phyloP scores from a whole-genome alignment of 148 eudicot species.

The Rhododendron henanense region DNA sequence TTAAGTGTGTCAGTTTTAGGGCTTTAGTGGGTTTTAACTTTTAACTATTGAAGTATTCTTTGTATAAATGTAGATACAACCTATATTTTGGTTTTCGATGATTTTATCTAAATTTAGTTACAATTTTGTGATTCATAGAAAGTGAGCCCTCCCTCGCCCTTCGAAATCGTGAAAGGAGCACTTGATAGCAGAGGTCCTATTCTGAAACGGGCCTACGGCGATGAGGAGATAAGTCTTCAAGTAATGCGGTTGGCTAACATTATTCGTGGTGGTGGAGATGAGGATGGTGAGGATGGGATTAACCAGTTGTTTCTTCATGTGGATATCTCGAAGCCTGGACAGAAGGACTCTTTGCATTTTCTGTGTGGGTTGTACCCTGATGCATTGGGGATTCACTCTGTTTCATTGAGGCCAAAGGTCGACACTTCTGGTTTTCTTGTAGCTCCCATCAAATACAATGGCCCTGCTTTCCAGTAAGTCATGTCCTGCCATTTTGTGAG shows the following conservation, averaged over 20 bases:
- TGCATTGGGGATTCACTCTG: slow-evolving; percentile 88
- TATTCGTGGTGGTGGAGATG: slow-evolving; percentile 40
- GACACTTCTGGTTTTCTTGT: slow-evolving; percentile 41
- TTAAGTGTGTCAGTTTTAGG: neutral
- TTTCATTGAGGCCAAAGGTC: slow-evolving; percentile 66
- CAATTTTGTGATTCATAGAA: slow-evolving; percentile 39
- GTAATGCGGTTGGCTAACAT: slow-evolving; percentile 76
- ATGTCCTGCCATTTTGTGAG: neutral
- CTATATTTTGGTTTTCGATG: neutral
- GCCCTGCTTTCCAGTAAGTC: slow-evolving; percentile 80
- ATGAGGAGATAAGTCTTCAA: slow-evolving; percentile 72
- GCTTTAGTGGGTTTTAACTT: slow-evolving; percentile 3
- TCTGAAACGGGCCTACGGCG: slow-evolving; percentile 45
- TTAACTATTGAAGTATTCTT: neutral
- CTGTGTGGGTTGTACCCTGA: slow-evolving; percentile 93
- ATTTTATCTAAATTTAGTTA: neutral
- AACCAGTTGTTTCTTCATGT: slow-evolving; percentile 86
- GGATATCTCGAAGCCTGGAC: slow-evolving; percentile 66
- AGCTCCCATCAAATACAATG: slow-evolving; percentile 46
- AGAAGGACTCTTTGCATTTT: slow-evolving; percentile 54
- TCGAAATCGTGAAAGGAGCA: slow-evolving; percentile 67
- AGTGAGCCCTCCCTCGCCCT: slow-evolving; percentile 65
- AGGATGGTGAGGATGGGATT: slow-evolving; percentile 44
- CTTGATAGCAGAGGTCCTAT: slow-evolving; percentile 72
- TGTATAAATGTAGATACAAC: neutral